Conservation (phyloP, 2,329 filamentous ascomycete genomes). For the Diplodia corticola region DNA sequence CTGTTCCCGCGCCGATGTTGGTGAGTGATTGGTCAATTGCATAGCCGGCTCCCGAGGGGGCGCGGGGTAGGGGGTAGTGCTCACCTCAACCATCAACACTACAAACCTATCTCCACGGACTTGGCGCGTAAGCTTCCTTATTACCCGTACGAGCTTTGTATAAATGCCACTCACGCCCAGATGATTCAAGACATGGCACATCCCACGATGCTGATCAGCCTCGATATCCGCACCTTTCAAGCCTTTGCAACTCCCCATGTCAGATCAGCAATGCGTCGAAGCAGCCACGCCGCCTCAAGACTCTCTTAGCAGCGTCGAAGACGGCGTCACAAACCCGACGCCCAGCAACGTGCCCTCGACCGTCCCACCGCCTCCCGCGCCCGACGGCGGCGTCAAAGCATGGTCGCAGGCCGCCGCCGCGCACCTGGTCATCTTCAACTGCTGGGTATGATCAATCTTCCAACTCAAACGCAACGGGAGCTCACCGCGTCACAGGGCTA, state of each 20-base stretch:
- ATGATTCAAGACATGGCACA: background rate
- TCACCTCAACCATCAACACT: background rate
- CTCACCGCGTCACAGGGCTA: constrained; percentile 32
- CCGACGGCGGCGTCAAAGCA: constrained; percentile 55
- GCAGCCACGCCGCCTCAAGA: background rate
- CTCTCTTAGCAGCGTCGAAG: background rate
- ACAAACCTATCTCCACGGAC: background rate
- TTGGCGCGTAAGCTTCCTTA: background rate
- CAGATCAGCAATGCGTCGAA: background rate
- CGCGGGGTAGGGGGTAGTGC: background rate
- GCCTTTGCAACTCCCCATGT: background rate
- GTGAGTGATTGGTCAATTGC: background rate
- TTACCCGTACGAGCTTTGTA: background rate
- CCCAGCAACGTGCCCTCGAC: background rate
- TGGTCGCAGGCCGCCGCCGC: constrained; percentile 42
- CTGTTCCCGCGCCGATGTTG: background rate
- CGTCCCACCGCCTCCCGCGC: constrained; percentile 27
- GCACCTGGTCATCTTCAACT: constrained; percentile 25
- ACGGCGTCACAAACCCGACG: background rate
- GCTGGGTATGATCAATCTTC: constrained; percentile 33
- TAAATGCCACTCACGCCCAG: background rate
- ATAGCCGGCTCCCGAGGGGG: background rate
- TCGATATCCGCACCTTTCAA: background rate
- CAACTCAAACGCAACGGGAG: background rate
- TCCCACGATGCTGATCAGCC: background rate